These are phyloP conservation scores for Nidularia pulvinata DNA, from an alignment of 768 basidiomycete species.

Conservation along the genomic window DNA sequence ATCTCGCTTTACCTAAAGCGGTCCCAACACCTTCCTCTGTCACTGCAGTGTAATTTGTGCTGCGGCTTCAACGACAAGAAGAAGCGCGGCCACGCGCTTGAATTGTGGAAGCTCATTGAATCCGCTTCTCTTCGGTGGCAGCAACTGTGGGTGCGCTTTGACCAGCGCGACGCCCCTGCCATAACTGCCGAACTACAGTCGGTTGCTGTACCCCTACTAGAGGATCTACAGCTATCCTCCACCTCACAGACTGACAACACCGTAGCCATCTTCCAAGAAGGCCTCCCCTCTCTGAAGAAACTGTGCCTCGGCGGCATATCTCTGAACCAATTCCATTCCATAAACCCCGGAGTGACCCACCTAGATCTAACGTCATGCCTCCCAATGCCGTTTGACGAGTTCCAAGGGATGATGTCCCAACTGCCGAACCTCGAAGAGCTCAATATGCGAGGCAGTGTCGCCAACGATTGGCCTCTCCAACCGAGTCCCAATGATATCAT, in stretches of 20 bases:
- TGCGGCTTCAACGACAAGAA: constrained; percentile 5
- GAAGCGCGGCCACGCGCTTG: constrained; percentile 6
- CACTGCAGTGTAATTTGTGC: constrained; percentile 14
- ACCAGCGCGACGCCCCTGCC: constrained; percentile 7
- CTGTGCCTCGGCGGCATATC: constrained; percentile 12
- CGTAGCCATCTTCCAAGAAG: constrained; percentile 9
- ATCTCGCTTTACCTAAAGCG: constrained; percentile 12
- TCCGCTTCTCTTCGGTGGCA: constrained; percentile 11
- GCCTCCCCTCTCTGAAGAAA: constrained; percentile 11
- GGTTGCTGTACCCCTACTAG: constrained; percentile 10
- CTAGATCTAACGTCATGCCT: constrained; percentile 12
- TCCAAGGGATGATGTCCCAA: constrained; percentile 9
- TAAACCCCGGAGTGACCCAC: constrained; percentile 10
- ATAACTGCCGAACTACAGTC: constrained; percentile 10
- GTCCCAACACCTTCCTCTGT: constrained; percentile 13
- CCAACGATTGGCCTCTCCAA: constrained; percentile 15
- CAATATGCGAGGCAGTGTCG: constrained; percentile 12
- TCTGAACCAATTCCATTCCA: constrained; percentile 9
- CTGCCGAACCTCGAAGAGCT: constrained; percentile 16
- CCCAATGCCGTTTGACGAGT: constrained; percentile 11
- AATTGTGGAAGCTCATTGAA: constrained; percentile 11
- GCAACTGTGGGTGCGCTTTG: constrained; percentile 8
- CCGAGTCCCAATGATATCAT: constrained; percentile 11
- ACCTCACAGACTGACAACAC: constrained; percentile 7
- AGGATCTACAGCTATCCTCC: constrained; percentile 11